A percentile compares a stretch with the other conserved stretches of the same genome.
Conservation (phyloP, 202 grass and related monocot genomes). For the Digitaria exilis region DNA sequence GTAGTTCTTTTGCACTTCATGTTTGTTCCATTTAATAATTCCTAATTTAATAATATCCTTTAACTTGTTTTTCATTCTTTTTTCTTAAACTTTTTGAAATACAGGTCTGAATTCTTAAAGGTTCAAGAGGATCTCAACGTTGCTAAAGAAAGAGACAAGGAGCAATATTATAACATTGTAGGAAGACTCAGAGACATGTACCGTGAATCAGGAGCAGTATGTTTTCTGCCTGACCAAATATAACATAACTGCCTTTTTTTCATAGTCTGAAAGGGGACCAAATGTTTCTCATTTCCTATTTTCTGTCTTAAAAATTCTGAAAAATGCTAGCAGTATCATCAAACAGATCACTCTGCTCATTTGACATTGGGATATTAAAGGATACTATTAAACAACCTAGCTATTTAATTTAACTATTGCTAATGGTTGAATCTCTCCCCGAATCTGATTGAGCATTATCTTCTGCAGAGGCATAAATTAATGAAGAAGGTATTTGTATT, state of each 20-base stretch:
- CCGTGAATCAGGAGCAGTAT: slow-evolving; percentile 61
- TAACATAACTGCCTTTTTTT: slow-evolving; percentile 14
- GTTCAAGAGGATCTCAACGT: slow-evolving; percentile 67
- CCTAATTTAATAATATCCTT: slow-evolving; percentile 24
- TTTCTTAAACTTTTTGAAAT: neutral
- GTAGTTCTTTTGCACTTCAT: slow-evolving; percentile 24
- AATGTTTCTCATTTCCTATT: neutral
- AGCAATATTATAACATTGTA: slow-evolving; percentile 62
- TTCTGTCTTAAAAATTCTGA: neutral
- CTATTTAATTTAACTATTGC: slow-evolving; percentile 8
- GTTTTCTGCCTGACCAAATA: slow-evolving; percentile 38
- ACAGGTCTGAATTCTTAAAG: slow-evolving; percentile 77
- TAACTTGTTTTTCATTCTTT: neutral
- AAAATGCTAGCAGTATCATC: neutral
- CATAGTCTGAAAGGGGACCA: too few relatives aligned
- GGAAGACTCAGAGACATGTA: slow-evolving; percentile 83
- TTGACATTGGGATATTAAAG: neutral
- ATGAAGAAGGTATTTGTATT: slow-evolving; percentile 90
- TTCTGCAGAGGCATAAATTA: slow-evolving; percentile 77
- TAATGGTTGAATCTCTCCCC: slow-evolving; percentile 16
- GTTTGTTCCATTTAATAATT: slow-evolving; percentile 19
- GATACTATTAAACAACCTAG: neutral
- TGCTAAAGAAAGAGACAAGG: slow-evolving; percentile 64
- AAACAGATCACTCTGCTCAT: neutral
- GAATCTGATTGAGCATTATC: slow-evolving; percentile 40